These are phyloP conservation scores for Madurella fahalii DNA, from an alignment of 2,329 filamentous ascomycete genomes.

Conservation along the genomic window DNA sequence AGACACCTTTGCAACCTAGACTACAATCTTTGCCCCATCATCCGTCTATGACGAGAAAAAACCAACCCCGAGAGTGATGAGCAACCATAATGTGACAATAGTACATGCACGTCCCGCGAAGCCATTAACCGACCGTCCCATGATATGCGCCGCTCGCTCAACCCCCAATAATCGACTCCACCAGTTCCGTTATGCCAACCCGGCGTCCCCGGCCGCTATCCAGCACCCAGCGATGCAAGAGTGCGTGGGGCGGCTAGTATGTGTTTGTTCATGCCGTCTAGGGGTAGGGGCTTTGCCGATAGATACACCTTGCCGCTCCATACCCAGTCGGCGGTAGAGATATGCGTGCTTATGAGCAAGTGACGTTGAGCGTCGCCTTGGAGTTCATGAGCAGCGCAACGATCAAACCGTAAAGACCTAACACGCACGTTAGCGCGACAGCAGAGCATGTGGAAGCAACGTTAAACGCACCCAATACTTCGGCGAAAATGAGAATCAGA, in stretches of 20 bases:
- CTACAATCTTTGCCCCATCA: constrained; percentile 40
- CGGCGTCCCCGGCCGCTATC: constrained; percentile 3
- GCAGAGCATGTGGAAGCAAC: neutral
- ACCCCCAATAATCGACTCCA: constrained; percentile 15
- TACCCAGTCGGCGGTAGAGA: constrained; percentile 17
- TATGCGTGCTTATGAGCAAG: constrained; percentile 48
- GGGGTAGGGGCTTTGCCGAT: constrained; percentile 18
- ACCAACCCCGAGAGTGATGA: constrained; percentile 36
- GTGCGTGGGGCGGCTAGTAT: constrained; percentile 10
- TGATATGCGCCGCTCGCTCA: constrained; percentile 23
- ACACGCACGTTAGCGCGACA: neutral
- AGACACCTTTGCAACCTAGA: constrained; percentile 39
- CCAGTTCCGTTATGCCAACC: constrained; percentile 13
- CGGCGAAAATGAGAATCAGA: constrained; percentile 98
- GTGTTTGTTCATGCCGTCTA: constrained; percentile 23
- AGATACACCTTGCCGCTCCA: constrained; percentile 37
- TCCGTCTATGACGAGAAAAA: constrained; percentile 45
- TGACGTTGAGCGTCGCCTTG: constrained; percentile 64
- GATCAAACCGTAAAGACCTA: constrained; percentile 98
- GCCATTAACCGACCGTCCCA: constrained; percentile 26
- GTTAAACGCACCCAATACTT: constrained; percentile 78
- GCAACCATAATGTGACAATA: constrained; percentile 46
- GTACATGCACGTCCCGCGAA: constrained; percentile 43
- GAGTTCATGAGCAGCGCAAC: constrained; percentile 99
- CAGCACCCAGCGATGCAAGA: neutral